These are phyloP conservation scores for Candida quercuum DNA, from an alignment of 805 yeast genomes.

Conservation along the genomic window DNA sequence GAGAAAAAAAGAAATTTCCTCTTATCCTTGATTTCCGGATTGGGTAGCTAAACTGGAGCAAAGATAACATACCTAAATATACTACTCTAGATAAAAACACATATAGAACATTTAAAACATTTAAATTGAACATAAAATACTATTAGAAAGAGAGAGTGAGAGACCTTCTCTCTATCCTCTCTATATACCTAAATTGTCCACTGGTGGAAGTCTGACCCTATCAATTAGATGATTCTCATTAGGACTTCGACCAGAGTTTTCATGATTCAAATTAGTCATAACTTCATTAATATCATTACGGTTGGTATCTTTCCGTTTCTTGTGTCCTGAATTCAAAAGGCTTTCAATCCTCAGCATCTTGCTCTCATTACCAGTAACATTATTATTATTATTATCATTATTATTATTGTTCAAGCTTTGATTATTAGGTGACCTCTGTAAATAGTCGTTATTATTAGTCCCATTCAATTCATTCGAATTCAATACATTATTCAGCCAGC, in stretches of 20 bases:
- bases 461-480: slow-evolving; percentile 1
- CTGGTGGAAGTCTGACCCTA: slow-evolving; percentile 16
- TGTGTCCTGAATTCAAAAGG: slow-evolving; percentile 16
- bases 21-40: not conserved
- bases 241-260: not conserved
- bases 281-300: not conserved
- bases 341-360: slow-evolving; percentile 17
- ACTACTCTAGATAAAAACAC: not conserved
- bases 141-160: not conserved
- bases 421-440: not conserved
- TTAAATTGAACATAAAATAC: too few species aligned
- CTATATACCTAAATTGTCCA: slow-evolving; percentile 17
- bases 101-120: too few species aligned
- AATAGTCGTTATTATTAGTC: not conserved
- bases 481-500: slow-evolving; percentile 17
- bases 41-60: not conserved
- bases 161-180: not conserved
- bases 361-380: slow-evolving; percentile 7
- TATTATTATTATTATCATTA: too few species aligned
- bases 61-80: not conserved
- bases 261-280: not conserved
- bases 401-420: not conserved
- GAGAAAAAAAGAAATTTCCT: not conserved
- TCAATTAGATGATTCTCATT: not conserved
- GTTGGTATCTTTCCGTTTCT: slow-evolving; percentile 3